These are phyloP conservation scores for Rubroboletus satanas DNA, from an alignment of 768 basidiomycete genomes.

Conservation along the genomic window DNA sequence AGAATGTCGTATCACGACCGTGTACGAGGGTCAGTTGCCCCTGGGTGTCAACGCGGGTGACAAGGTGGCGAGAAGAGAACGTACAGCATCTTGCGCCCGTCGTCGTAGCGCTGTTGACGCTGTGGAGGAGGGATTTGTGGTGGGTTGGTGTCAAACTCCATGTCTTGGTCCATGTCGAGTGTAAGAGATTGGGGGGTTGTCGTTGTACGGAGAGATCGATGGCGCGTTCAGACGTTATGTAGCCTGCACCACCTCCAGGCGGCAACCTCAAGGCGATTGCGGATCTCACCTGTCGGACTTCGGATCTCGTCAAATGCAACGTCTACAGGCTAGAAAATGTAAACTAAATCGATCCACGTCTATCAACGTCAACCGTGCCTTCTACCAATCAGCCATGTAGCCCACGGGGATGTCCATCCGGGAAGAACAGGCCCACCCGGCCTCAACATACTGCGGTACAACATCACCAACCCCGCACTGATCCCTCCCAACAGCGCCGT, in stretches of 20 bases:
- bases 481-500: constrained; percentile 72
- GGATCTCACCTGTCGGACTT: constrained; percentile 34
- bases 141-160: constrained; percentile 55
- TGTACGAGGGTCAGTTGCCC: constrained; percentile 14
- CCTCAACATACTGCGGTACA: constrained; percentile 63
- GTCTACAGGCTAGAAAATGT: constrained; percentile 15
- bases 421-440: constrained; percentile 53
- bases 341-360: constrained; percentile 4
- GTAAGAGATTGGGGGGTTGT: not conserved
- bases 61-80: constrained; percentile 26
- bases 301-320: constrained; percentile 29
- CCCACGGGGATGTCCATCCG: constrained; percentile 59
- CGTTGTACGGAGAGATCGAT: constrained; percentile 14
- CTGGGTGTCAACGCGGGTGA: constrained; percentile 3
- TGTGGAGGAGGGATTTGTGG: constrained; percentile 32
- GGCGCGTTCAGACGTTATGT: constrained; percentile 10
- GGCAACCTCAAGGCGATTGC: constrained; percentile 35
- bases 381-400: constrained; percentile 61
- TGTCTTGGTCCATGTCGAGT: constrained; percentile 71
- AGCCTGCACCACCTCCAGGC: constrained; percentile 22
- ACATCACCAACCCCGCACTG: constrained; percentile 66
- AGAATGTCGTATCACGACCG: constrained; percentile 1
- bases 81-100: constrained; percentile 70
- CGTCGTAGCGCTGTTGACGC: constrained; percentile 35
- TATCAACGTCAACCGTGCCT: constrained; percentile 34